Percentiles rank a stretch among this genome's conserved stretches.
Evolutionary conservation across 176 grass and related monocot genomes (phyloP).

Genomic region (Metroxylon sagu): DNA sequence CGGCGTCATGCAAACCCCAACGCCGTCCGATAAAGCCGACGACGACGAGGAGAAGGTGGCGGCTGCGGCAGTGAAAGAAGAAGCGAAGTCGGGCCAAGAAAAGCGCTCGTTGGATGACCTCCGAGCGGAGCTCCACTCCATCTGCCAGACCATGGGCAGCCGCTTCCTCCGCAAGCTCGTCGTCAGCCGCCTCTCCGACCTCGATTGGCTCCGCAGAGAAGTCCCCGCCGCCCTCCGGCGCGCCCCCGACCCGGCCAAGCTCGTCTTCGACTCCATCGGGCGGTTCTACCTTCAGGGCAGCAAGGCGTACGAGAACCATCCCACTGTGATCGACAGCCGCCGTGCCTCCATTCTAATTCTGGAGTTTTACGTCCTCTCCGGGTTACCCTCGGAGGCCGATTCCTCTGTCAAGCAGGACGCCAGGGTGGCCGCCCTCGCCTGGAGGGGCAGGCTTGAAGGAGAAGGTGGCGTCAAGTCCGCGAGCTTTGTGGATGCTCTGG

Average conservation of each 20-base stretch:
- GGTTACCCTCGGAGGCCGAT: constrained; percentile 31
- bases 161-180: constrained; percentile 34
- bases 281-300: constrained; percentile 37
- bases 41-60: neutral
- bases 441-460: constrained; percentile 37
- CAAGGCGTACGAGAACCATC: constrained; percentile 18
- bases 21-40: neutral
- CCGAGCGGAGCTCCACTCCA: constrained; percentile 4
- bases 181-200: constrained; percentile 14
- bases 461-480: constrained; percentile 18
- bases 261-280: constrained; percentile 41
- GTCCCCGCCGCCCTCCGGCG: constrained; percentile 23
- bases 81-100: no score
- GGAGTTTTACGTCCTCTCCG: constrained; percentile 43
- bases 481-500: constrained; percentile 32
- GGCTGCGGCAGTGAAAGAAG: neutral
- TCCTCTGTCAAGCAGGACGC: constrained; percentile 15
- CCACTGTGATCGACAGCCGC: constrained; percentile 18
- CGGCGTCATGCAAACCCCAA: neutral
- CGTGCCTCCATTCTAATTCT: constrained; percentile 50
- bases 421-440: constrained; percentile 23
- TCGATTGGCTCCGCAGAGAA: constrained; percentile 29
- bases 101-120: neutral
- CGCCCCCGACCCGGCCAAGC: constrained; percentile 33
- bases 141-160: constrained; percentile 30